phyloP scores from a whole-genome alignment of 2,329 filamentous ascomycete species.

The Verticillium klebahnii region DNA sequence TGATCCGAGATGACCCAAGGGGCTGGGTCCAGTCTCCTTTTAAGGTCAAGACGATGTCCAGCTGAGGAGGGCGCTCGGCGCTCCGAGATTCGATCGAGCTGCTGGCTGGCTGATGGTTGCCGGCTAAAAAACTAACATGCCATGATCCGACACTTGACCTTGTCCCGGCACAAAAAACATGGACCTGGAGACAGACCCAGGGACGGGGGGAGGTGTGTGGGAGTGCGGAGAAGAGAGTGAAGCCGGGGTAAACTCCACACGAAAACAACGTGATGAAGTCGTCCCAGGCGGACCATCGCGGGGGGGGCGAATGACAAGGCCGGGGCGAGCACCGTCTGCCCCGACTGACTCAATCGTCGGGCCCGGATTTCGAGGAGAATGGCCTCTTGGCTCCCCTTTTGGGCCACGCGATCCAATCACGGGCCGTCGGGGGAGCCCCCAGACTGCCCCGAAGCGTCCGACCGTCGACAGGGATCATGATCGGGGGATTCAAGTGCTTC shows the following conservation, averaged over 20 bases:
- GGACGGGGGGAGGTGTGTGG: constrained; percentile 1
- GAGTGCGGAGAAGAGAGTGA: constrained; percentile 8
- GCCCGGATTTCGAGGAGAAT: not conserved
- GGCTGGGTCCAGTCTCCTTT: not conserved
- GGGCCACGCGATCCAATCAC: constrained; percentile 9
- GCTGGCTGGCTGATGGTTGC: not conserved
- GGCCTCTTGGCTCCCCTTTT: not conserved
- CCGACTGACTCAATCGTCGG: constrained; percentile 4
- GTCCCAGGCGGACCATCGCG: not conserved
- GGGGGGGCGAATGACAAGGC: not conserved
- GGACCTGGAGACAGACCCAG: not conserved
- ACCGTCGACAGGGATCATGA: not conserved
- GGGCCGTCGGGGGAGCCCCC: constrained; percentile 17
- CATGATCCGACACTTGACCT: not conserved
- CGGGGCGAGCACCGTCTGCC: not conserved
- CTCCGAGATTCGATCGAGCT: not conserved
- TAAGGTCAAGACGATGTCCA: not conserved
- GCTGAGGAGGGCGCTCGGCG: not conserved
- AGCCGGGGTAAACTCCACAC: constrained; percentile 7
- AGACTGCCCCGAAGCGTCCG: constrained; percentile 3
- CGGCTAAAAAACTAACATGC: not conserved
- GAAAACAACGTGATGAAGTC: constrained; percentile 2
- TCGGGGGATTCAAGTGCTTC: constrained; percentile 12
- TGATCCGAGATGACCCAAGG: not conserved
- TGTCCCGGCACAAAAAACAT: not conserved